phyloP scores from a whole-genome alignment of 192 early-diverging fungal species.

The Entophlyctis helioformis region DNA sequence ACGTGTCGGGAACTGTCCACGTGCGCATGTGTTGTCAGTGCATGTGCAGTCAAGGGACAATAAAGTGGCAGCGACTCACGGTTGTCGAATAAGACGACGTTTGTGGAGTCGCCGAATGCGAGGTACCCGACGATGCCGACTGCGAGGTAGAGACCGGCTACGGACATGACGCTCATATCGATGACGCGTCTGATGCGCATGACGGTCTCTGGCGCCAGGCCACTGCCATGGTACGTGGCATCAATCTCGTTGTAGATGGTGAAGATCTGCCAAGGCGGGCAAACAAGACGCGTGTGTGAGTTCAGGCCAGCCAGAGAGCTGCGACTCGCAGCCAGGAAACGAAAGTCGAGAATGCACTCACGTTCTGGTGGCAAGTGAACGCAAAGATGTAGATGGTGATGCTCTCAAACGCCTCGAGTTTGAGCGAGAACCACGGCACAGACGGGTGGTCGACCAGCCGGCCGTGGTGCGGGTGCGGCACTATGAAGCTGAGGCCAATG shows the following conservation, averaged over 20 bases:
- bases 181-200: conserved; percentile 60
- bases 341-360: conserved; percentile 21
- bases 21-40: not conserved
- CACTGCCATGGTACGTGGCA: no score
- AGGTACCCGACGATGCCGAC: conserved; percentile 76
- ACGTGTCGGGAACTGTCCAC: conserved; percentile 30
- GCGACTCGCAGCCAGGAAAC: no score
- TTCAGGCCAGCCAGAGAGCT: not conserved
- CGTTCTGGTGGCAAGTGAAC: conserved; percentile 92
- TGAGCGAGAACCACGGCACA: conserved; percentile 33
- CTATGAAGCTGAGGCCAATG: conserved; percentile 5
- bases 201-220: no score
- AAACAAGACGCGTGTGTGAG: not conserved
- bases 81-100: conserved; percentile 49
- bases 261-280: conserved; percentile 6
- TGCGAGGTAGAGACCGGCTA: conserved; percentile 57
- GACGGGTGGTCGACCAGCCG: no score
- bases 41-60: not conserved
- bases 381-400: conserved; percentile 88
- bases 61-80: conserved; percentile 29
- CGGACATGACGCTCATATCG: conserved; percentile 50
- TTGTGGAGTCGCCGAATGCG: conserved; percentile 68
- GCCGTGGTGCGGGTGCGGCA: not conserved
- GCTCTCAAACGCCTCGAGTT: conserved; percentile 57
- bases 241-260: conserved; percentile 12